Conservation (phyloP, 2,329 filamentous ascomycete genomes). For the Fusarium veterinarium region DNA sequence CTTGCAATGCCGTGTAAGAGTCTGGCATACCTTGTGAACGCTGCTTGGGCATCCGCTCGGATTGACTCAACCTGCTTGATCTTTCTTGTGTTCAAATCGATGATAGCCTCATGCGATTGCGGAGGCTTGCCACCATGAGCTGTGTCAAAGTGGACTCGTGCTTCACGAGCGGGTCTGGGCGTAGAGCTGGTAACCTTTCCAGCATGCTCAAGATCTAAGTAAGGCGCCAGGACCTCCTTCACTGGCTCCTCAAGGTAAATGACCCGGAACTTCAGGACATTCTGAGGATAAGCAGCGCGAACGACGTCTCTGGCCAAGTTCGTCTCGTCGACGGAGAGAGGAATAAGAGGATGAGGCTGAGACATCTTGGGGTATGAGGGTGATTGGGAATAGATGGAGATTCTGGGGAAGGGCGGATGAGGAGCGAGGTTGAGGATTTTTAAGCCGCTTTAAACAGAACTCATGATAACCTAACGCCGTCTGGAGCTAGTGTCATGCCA, state of each 20-base stretch:
- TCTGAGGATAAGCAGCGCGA: background rate
- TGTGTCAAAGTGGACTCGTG: background rate
- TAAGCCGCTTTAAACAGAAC: background rate
- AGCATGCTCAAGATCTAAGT: background rate
- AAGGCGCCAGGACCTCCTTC: fast-evolving
- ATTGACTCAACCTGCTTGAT: background rate
- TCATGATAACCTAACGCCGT: background rate
- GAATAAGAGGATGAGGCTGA: background rate
- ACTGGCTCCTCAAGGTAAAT: background rate
- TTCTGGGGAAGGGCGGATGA: fast-evolving
- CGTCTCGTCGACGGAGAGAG: background rate
- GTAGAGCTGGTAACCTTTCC: background rate
- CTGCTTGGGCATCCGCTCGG: background rate
- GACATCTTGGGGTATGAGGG: background rate
- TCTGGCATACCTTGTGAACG: background rate
- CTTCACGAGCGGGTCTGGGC: background rate
- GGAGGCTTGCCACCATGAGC: background rate
- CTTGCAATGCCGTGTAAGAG: no score
- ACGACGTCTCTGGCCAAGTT: background rate
- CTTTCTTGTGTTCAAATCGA: fast-evolving
- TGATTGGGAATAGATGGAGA: background rate
- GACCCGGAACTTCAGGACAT: background rate
- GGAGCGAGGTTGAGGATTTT: background rate
- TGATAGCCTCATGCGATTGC: background rate
- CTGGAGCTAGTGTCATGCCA: background rate